Conservation (phyloP, 306 rosid species). For the Elaeagnus macrophylla region DNA sequence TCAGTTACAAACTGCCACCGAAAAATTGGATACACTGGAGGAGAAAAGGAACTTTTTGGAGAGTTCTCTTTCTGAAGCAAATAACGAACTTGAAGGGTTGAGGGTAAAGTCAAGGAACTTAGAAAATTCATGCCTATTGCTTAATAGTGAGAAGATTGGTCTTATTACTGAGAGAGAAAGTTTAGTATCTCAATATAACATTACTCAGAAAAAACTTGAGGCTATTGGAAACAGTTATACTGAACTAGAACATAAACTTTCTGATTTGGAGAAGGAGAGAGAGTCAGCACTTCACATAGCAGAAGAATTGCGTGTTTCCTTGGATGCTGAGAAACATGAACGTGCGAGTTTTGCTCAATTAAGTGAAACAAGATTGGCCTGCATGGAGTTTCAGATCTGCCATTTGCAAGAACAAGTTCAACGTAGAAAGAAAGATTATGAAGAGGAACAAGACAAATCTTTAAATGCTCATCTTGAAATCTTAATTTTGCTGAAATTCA, state of each 20-base stretch:
- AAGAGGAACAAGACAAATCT: constrained; percentile 55
- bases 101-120: constrained; percentile 50
- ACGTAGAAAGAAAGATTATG: constrained; percentile 44
- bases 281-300: constrained; percentile 56
- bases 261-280: constrained; percentile 50
- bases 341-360: constrained; percentile 43
- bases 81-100: constrained; percentile 66
- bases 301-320: constrained; percentile 54
- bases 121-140: constrained; percentile 49
- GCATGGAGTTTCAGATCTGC: constrained; percentile 42
- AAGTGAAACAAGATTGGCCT: constrained; percentile 50
- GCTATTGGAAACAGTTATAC: constrained; percentile 41
- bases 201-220: constrained; percentile 40
- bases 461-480: constrained; percentile 46
- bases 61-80: constrained; percentile 73
- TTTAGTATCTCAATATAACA: constrained; percentile 47
- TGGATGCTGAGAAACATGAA: constrained; percentile 56
- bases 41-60: constrained; percentile 65
- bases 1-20: constrained; percentile 49
- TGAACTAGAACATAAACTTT: constrained; percentile 41
- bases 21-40: constrained; percentile 49
- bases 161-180: constrained; percentile 55
- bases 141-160: constrained; percentile 55
- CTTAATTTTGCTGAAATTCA: constrained; percentile 56
- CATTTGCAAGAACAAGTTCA: constrained; percentile 43